These are phyloP conservation scores for Tricholoma sp. DNA, from an alignment of 768 basidiomycete genomes.

Conservation along the genomic window DNA sequence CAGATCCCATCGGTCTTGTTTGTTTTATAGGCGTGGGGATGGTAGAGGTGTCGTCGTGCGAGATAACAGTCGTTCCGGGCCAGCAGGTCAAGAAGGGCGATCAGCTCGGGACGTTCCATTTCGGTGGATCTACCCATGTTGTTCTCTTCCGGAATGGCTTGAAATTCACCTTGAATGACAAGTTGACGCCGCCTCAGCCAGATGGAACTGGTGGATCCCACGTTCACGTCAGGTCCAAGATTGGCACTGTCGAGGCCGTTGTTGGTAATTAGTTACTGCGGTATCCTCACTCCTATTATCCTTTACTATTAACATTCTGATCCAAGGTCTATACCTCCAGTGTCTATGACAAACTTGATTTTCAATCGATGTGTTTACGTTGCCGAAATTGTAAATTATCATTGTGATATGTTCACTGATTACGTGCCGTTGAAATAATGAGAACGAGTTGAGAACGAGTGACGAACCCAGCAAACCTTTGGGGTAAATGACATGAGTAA, in stretches of 20 bases:
- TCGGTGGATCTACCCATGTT: constrained; percentile 35
- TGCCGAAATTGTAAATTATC: neutral
- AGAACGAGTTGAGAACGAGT: neutral
- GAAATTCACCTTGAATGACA: neutral
- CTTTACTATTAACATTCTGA: neutral
- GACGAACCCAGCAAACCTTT: neutral
- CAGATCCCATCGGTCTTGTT: constrained; percentile 48
- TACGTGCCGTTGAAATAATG: neutral
- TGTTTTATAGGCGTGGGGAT: constrained; percentile 56
- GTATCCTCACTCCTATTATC: neutral
- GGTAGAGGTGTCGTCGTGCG: constrained; percentile 56
- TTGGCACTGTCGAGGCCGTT: neutral
- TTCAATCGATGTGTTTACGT: neutral
- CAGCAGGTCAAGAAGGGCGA: constrained; percentile 40
- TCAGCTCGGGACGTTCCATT: constrained; percentile 59
- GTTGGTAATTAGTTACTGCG: neutral
- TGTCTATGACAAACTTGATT: neutral
- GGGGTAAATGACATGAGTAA: neutral
- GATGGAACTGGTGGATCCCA: neutral
- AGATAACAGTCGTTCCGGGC: constrained; percentile 38
- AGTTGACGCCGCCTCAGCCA: neutral
- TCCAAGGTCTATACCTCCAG: neutral
- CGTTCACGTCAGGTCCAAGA: neutral
- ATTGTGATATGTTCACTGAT: neutral
- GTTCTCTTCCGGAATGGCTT: neutral